Evolutionary conservation across 768 basidiomycete genomes (phyloP).

Genomic region (Naganishia antarctica): DNA sequence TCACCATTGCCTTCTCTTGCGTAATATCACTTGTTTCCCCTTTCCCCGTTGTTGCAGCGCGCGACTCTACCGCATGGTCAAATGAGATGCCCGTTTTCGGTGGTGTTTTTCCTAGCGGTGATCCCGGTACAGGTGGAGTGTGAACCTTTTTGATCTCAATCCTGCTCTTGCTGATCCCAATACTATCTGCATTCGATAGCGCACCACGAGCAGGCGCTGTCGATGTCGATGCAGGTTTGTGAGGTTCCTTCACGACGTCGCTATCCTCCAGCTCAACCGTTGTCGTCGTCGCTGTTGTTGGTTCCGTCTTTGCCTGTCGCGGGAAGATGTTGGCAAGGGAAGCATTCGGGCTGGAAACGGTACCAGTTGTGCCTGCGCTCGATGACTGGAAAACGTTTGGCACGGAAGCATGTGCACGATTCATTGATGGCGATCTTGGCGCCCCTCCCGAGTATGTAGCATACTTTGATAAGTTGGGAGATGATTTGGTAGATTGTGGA

Average conservation of each 20-base stretch:
- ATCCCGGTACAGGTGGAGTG: conserved; percentile 6
- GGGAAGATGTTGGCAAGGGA: conserved; percentile 11
- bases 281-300: conserved; percentile 12
- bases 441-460: conserved; percentile 4
- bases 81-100: conserved; percentile 14
- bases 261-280: conserved; percentile 12
- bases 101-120: conserved; percentile 10
- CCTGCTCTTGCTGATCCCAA: neutral
- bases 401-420: conserved; percentile 5
- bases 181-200: neutral
- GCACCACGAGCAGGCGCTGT: neutral
- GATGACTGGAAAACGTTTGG: conserved; percentile 1
- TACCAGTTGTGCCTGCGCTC: neutral
- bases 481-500: neutral
- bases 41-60: neutral
- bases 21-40: neutral
- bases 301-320: conserved; percentile 13
- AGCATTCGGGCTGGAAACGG: conserved; percentile 10
- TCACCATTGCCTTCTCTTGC: neutral
- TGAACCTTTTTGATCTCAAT: conserved; percentile 10
- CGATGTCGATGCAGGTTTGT: neutral
- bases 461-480: conserved; percentile 1
- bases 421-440: neutral
- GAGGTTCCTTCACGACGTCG: neutral
- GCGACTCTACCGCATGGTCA: conserved; percentile 16